Evolutionary conservation across 176 grass and related monocot species (phyloP), one percentile per base, ranked within the genome.

Genomic region (Juncus inflexus): DNA sequence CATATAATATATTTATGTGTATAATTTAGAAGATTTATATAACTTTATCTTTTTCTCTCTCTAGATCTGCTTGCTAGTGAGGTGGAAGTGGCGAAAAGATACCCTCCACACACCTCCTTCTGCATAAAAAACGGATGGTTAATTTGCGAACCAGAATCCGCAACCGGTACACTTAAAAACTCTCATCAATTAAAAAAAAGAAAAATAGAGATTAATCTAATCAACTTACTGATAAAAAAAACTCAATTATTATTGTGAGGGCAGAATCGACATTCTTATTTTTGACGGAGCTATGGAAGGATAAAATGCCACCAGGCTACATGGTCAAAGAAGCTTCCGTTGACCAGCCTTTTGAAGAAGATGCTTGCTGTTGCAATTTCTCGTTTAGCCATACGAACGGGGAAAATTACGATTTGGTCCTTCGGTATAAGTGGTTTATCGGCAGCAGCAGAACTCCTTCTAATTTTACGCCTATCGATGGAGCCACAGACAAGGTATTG

Each of bases 251-350:
- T 6, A 47, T 78, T 70, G 53, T 16, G 13, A 50, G 58, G 53
- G 76, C 79, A 97, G 92, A 89, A 73, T 97, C 88, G 74, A 89
- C 92, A 49, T 97, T 97, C 89, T 81, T 74, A 14, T 97, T 97
- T 66, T 85, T 97, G 62, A 58, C 83, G 51, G 87, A 97, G 69
- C 82, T 86, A 68, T 97, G 87, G 92, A 91, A 81, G 77, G 74
- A 85, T 74, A 76, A 83, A 3, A 50, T 91, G 2, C 85, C 92
- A 8, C 80, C 77, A 40, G 92, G 79, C 40, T 97, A 72, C 35
- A 69, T 64, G 50, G 74, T 97, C 76, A 85, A 81, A 69, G 77
- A 81, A 86, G 87, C 84, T 51, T 84, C 66, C 79, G 77, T 97
- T 62, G 87, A 91, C 72, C 82, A 82, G 51, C 92, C 92, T 59